Percentiles rank a stretch among this genome's conserved stretches.
Conservation (phyloP, 2,329 filamentous ascomycete genomes). For the Cephalotrichum gorgonifer region DNA sequence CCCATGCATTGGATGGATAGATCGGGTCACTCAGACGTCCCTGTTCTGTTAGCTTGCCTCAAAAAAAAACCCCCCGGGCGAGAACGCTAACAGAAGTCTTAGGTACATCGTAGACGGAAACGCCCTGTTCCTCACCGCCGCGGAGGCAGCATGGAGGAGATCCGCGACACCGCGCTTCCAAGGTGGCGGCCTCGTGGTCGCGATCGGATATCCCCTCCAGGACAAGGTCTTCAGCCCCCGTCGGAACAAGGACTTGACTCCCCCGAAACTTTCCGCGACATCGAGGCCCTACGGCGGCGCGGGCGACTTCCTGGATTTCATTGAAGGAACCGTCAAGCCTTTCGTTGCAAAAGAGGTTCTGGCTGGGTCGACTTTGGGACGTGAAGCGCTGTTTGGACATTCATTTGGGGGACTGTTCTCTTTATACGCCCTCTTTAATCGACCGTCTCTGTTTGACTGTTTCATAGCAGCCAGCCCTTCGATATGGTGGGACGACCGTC, state of each 20-base stretch:
- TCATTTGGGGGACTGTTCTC: conserved; percentile 30
- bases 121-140: conserved; percentile 10
- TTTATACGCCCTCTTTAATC: conserved; percentile 24
- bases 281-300: background rate
- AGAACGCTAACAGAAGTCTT: background rate
- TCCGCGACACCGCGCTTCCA: background rate
- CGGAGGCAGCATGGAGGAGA: conserved; percentile 6
- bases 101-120: conserved; percentile 12
- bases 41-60: conserved; percentile 4
- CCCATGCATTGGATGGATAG: background rate
- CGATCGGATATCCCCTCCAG: conserved; percentile 8
- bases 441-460: conserved; percentile 23
- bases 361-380: conserved; percentile 11
- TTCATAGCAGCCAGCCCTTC: conserved; percentile 28
- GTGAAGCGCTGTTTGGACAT: conserved; percentile 29
- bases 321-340: conserved; percentile 21
- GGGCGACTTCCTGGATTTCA: conserved; percentile 14
- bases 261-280: background rate
- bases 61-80: background rate
- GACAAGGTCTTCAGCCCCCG: conserved; percentile 6
- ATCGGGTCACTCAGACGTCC: conserved; percentile 1
- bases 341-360: conserved; percentile 16
- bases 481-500: conserved; percentile 27
- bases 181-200: conserved; percentile 9
- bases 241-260: conserved; percentile 9